Base-by-base conservation (phyloP, 2,329 filamentous ascomycete species). In the Akanthomyces uredinophilus region DNA sequence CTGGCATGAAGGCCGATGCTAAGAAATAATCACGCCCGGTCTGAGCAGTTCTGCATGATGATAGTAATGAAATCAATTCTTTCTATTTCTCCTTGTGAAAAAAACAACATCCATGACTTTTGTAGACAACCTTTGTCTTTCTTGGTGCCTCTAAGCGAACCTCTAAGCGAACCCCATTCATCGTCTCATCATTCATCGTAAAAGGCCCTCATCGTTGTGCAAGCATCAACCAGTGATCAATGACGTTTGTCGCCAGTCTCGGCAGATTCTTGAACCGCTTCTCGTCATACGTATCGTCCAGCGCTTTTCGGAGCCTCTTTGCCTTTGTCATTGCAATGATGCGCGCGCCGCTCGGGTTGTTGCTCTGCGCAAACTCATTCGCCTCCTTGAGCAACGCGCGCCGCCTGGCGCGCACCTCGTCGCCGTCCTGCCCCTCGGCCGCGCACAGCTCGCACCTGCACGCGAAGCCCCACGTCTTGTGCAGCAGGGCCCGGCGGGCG, bases 1-100 rank as follows among this genome's bases (percentile, higher is more conserved):
- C 79, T 50, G 83, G 86, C 2, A 91, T 91, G 88, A 84, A 88
- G 75, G 79, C 81, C 0, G 87, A 91, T 74, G 79, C 83, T 2
- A 80, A 83, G 71, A 82, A 82, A 65, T 73, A 62, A 69, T n/a
- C n/a, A n/a, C n/a, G n/a, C n/a, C n/a, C n/a, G n/a, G n/a, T n/a
- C n/a, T n/a, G n/a, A n/a, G n/a, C n/a, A n/a, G n/a, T n/a, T n/a
- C 27, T 35, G 18, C 20, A n/a, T 16, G 51, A n/a, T 47, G 13
- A 47, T 47, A 57, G 7, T 59, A 29, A 59, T 59, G 35, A 43
- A 59, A 51, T 11, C 5, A 43, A 5, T 29, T 6, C 22, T 22
- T 5, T 4, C 10, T 20, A 50, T n/a, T 18, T 35, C n/a, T n/a
- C n/a, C n/a, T n/a, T n/a, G n/a, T n/a, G n/a, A n/a, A n/a, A 16